A percentile compares a stretch with the other conserved stretches of the same genome.
Evolutionary conservation across 2,329 filamentous ascomycete species (phyloP).

Genomic region (Xylariaceae sp.): DNA sequence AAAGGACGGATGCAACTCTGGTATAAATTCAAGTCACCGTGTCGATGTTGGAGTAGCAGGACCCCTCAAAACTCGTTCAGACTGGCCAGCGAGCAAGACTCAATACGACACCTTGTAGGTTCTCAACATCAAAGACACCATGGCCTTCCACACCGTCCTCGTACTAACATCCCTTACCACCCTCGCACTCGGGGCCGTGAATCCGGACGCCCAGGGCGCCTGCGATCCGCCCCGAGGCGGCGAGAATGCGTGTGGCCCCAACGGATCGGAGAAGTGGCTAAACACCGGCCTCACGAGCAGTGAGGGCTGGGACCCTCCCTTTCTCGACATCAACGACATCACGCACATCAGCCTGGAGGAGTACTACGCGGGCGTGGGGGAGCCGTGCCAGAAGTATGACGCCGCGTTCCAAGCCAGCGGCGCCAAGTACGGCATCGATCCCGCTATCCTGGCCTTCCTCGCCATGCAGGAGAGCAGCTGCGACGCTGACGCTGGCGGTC

Average conservation of each 20-base stretch:
- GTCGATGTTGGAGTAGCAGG: too few relatives aligned
- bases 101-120: too few relatives aligned
- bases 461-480: conserved; percentile 35
- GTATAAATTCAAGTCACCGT: too few relatives aligned
- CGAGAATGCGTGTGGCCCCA: conserved; percentile 19
- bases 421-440: conserved; percentile 29
- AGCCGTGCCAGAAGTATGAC: conserved; percentile 29
- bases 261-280: conserved; percentile 29
- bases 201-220: conserved; percentile 12
- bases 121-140: neutral
- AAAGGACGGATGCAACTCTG: too few relatives aligned
- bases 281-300: conserved; percentile 25
- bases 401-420: conserved; percentile 29
- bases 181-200: neutral
- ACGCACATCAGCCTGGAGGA: conserved; percentile 23
- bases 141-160: neutral
- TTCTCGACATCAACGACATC: conserved; percentile 28
- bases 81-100: too few relatives aligned
- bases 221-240: conserved; percentile 20
- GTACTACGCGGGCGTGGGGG: conserved; percentile 26
- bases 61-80: too few relatives aligned
- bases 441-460: conserved; percentile 32
- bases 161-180: neutral
- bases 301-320: conserved; percentile 32
- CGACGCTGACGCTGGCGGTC: conserved; percentile 30